These are phyloP conservation scores for Beauveria sp. DNA, from an alignment of 2,329 filamentous ascomycete genomes.

Conservation along the genomic window DNA sequence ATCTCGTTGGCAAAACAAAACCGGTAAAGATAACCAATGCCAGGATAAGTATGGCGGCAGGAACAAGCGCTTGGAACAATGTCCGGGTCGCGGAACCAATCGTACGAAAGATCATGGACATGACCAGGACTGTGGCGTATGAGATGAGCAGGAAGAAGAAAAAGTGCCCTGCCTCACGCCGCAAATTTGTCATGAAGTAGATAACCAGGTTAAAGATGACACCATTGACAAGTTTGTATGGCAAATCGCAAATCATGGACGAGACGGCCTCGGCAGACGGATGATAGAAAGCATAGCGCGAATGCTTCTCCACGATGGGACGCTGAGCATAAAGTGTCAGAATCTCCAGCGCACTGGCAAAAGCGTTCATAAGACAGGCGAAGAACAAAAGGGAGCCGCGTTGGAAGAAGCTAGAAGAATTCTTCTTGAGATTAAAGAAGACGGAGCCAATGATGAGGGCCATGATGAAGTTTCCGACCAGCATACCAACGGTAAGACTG, in stretches of 20 bases:
- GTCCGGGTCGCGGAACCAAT: slow-evolving; percentile 72
- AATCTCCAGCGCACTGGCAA: slow-evolving; percentile 75
- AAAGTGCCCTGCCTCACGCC: slow-evolving; percentile 66
- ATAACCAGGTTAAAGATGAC: slow-evolving; percentile 71
- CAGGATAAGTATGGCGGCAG: slow-evolving; percentile 54
- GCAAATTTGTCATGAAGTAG: slow-evolving; percentile 83
- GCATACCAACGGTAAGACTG: slow-evolving; percentile 59
- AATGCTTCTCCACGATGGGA: slow-evolving; percentile 86
- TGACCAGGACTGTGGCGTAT: slow-evolving; percentile 64
- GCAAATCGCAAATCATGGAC: slow-evolving; percentile 80
- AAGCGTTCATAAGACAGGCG: slow-evolving; percentile 78
- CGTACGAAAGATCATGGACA: slow-evolving; percentile 82
- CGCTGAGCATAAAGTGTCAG: slow-evolving; percentile 81
- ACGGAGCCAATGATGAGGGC: slow-evolving; percentile 71
- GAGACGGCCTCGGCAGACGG: slow-evolving; percentile 82
- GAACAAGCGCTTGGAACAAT: slow-evolving; percentile 55
- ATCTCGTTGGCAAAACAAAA: slow-evolving; percentile 55
- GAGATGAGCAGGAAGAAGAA: slow-evolving; percentile 80
- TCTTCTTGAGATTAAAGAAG: slow-evolving; percentile 65
- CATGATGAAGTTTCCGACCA: slow-evolving; percentile 57
- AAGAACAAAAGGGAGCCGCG: slow-evolving; percentile 81
- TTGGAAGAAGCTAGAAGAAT: slow-evolving; percentile 68
- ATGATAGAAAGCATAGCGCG: slow-evolving; percentile 83
- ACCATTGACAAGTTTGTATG: slow-evolving; percentile 62
- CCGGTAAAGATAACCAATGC: slow-evolving; percentile 64